Evolutionary conservation across 768 basidiomycete genomes (phyloP).

Genomic region (Krasilnikovozyma curviuscula): DNA sequence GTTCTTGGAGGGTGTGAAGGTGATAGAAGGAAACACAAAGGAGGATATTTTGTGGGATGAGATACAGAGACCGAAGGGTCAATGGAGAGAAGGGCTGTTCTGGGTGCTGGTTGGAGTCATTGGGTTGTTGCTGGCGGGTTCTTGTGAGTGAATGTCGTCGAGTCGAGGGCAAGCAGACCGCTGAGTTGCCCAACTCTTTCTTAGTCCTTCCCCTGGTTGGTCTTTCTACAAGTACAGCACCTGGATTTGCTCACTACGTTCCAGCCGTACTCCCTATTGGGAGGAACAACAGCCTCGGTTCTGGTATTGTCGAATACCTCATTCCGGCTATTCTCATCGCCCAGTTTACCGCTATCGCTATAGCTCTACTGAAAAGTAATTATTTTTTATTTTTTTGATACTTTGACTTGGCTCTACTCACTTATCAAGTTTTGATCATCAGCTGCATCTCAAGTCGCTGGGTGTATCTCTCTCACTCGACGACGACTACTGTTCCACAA

Average conservation of each 20-base stretch:
- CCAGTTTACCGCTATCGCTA: not conserved
- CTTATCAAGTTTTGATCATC: not conserved
- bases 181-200: not conserved
- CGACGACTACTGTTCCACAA: not conserved
- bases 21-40: not conserved
- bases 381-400: no score
- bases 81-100: not conserved
- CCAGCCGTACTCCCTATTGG: not conserved
- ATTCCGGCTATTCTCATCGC: not conserved
- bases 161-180: no score
- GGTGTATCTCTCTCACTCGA: not conserved
- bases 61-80: not conserved
- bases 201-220: not conserved
- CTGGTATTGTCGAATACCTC: not conserved
- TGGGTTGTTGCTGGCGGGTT: not conserved
- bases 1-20: not conserved
- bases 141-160: not conserved
- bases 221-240: not conserved
- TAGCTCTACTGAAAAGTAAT: no score
- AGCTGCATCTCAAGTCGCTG: not conserved
- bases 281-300: not conserved
- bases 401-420: no score
- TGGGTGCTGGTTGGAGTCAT: not conserved
- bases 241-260: not conserved
- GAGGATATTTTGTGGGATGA: conserved; percentile 1